Conservation (phyloP, 805 yeast genomes). For the Kurtzmaniella fragi region DNA sequence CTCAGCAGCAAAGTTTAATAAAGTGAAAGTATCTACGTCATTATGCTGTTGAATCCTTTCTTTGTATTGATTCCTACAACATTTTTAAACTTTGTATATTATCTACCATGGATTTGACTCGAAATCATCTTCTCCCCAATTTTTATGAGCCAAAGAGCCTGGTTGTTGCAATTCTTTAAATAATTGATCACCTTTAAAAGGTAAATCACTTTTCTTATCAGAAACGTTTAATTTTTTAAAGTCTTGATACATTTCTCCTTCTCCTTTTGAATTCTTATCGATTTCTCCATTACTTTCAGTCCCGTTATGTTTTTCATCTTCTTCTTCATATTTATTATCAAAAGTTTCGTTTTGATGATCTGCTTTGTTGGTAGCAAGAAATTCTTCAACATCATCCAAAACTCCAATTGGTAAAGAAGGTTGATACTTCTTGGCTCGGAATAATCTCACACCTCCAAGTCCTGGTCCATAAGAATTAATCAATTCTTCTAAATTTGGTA, state of each 20-base stretch:
- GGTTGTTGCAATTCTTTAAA: conserved; percentile 48
- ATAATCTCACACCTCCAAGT: conserved; percentile 52
- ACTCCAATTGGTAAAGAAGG: conserved; percentile 70
- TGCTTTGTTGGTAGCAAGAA: conserved; percentile 29
- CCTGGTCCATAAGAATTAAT: conserved; percentile 76
- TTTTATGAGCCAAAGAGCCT: conserved; percentile 44
- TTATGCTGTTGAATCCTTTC: too few relatives aligned
- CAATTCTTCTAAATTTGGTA: conserved; percentile 74
- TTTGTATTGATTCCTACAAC: too few relatives aligned
- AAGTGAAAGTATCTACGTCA: too few relatives aligned
- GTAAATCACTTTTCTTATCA: too few relatives aligned
- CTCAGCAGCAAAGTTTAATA: too few relatives aligned
- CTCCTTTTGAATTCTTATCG: conserved; percentile 3
- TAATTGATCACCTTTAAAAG: conserved; percentile 41
- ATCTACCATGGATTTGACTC: conserved; percentile 64
- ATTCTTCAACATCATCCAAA: conserved; percentile 67
- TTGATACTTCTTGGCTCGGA: conserved; percentile 53
- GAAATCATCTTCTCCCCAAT: conserved; percentile 45
- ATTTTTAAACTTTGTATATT: too few relatives aligned
- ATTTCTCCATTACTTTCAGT: conserved; percentile 8
- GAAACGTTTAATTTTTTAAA: background rate
- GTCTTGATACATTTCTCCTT: background rate
- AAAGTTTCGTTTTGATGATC: conserved; percentile 27
- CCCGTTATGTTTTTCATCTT: conserved; percentile 9
- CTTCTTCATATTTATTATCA: conserved; percentile 18